Base-by-base conservation (phyloP, 495 filamentous ascomycete genomes). In the Penicillium pulvis region DNA sequence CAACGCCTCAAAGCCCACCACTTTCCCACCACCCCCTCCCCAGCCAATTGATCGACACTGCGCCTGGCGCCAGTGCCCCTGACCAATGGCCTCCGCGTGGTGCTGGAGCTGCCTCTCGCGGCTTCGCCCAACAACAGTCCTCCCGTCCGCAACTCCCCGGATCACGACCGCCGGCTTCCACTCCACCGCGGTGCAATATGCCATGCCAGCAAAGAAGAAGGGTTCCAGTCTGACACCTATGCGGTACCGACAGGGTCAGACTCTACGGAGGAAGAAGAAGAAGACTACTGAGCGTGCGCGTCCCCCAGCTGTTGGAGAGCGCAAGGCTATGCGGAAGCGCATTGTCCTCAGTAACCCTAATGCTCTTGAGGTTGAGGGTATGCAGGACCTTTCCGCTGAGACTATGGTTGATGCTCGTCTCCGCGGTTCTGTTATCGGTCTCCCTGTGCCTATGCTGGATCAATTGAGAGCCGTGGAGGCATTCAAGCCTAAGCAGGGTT, bases 271-370 rank as follows among this genome's bases (percentile, higher is more conserved):
- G 69, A 82, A 80, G 66, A 80, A 79, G 68, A 76, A 67, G 59
- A 71, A 63, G 51, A 60, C 70, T 0, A 54, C 62, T 6, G 76
- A 79, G 5, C 68, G 64, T 49, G 49, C 64, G 31, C 72, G 85
- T 69, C 78, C 81, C 6, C 88, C 90, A 16, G 77, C 75, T 28
- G 71, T 82, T 9, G 94, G 92, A 56, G 91, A 97, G 78, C 86
- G 93, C 66, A 97, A 91, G 73, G 87, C 90, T 23, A 74, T 90
- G 63, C 85, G 91, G 60, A 97, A 95, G 78, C 85, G 90, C 55
- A 88, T 98, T 58, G 86, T 93, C 31, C 83, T 98, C 42, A 94
- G 88, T 75, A 98, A 98, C 75, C 87, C 88, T 66, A 98, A 97
- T 77, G 94, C 94, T 36, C 78, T 96, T 20, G 84, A 85, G 62